Evolutionary conservation across 768 basidiomycete genomes (phyloP), one percentile per base, ranked within the genome.

Genomic region (Lactarius indigo): DNA sequence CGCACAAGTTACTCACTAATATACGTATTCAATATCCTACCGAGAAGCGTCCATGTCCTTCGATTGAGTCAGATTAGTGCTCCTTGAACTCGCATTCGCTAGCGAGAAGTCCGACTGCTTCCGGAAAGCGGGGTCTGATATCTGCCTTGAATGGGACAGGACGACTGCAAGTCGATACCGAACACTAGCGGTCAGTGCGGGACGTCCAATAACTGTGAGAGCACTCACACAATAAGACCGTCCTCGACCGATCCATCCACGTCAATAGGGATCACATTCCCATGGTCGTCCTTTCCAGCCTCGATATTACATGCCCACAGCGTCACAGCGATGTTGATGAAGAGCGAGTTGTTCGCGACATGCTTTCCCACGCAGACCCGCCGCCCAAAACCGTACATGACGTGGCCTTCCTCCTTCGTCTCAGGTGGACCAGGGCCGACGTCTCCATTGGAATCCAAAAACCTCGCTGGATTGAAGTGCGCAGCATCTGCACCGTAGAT

Each of bases 291-390:
- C 28, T 20, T 54, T 42, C 59, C 58, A 5, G 37, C 39, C 8
- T 60, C 59, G 31, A 75, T 65, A 47, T 68, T 70, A 42, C 57
- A 64, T 5, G 74, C 73, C 64, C 70, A 73, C 28, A 79, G 68
- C 3, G 75, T 63, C 30, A 69, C 57, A 12, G 76, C 76, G n/a
- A 77, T 73, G 41, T 70, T 65, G 37, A 78, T 76, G 59, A 76
- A 77, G 15, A 78, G 28, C 23, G 73, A 71, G 28, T 74, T 69
- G 57, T 76, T 74, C 2, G 56, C 64, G 17, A 68, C 52, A 8
- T 52, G 35, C 1, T 44, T 65, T 17, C 64, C 68, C 12, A 52
- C 9, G 23, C 68, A 68, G 20, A 47, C 15, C 10, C 68, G 52
- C 5, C 74, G 59, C 26, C 76, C 73, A 61, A 73, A 77, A 3